Evolutionary conservation across 2,329 filamentous ascomycete genomes (phyloP).

Genomic region (Cytospora piceicola): DNA sequence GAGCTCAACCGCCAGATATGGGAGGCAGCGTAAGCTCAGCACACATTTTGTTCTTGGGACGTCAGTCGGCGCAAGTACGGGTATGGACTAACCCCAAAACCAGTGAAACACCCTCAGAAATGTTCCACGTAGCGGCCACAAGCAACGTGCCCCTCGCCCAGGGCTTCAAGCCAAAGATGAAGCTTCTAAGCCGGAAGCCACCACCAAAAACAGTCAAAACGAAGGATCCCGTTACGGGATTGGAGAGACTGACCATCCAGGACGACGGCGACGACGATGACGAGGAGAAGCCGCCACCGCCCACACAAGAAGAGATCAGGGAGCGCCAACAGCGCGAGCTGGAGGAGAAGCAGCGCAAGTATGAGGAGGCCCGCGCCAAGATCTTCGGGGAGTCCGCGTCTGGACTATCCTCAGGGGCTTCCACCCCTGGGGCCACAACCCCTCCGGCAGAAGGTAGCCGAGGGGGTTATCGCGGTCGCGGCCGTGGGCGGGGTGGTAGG

Average conservation of each 20-base stretch:
- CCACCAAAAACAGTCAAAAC: constrained; percentile 61
- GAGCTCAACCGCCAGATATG: constrained; percentile 86
- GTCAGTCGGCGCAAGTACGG: constrained; percentile 12
- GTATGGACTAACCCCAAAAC: constrained; percentile 22
- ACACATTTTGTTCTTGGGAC: constrained; percentile 2
- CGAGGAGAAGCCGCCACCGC: constrained; percentile 54
- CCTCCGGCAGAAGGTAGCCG: constrained; percentile 57
- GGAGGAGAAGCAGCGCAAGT: constrained; percentile 88
- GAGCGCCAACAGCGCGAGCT: constrained; percentile 77
- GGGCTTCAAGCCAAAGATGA: constrained; percentile 80
- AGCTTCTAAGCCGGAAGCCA: constrained; percentile 83
- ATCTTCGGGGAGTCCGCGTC: constrained; percentile 69
- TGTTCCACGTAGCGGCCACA: constrained; percentile 69
- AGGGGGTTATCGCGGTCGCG: constrained; percentile 48
- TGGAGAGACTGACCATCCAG: constrained; percentile 50
- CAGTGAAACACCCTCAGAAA: constrained; percentile 75
- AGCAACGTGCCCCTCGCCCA: constrained; percentile 61
- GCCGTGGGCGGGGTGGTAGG: constrained; percentile 50
- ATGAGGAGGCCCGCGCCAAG: constrained; percentile 85
- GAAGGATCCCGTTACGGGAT: constrained; percentile 56
- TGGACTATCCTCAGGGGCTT: constrained; percentile 52
- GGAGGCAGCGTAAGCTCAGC: constrained; percentile 75
- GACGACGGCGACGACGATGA: constrained; percentile 68
- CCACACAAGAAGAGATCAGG: constrained; percentile 76
- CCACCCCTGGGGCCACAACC: constrained; percentile 65